Evolutionary conservation across 257 asterid genomes (phyloP).

Genomic region (Buddleja alternifolia): DNA sequence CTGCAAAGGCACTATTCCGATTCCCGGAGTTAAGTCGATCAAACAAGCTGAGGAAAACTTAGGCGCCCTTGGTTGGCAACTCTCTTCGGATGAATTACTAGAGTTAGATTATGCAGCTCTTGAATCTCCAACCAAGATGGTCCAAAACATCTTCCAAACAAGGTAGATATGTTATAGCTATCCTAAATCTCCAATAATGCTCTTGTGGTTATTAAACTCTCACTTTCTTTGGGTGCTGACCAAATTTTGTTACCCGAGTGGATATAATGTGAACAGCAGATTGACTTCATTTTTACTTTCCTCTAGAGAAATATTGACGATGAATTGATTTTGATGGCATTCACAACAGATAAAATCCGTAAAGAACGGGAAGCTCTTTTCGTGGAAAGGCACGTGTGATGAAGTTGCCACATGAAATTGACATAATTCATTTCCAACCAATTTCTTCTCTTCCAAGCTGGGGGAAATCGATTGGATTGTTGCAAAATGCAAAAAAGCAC

Average conservation of each 20-base stretch:
- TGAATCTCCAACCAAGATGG: slow-evolving; percentile 76
- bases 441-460: too few species aligned
- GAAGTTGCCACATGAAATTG: not conserved
- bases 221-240: not conserved
- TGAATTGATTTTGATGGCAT: not conserved
- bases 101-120: slow-evolving; percentile 72
- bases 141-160: slow-evolving; percentile 90
- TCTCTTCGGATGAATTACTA: slow-evolving; percentile 62
- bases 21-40: slow-evolving; percentile 83
- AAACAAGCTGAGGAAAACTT: slow-evolving; percentile 81
- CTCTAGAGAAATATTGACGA: not conserved
- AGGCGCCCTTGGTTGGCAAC: slow-evolving; percentile 97
- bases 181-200: not conserved
- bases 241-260: too few species aligned
- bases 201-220: not conserved
- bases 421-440: not conserved
- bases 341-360: slow-evolving; percentile 1
- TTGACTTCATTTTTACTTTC: not conserved
- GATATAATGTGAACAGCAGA: too few species aligned
- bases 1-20: slow-evolving; percentile 80
- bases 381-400: not conserved
- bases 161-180: slow-evolving; percentile 29
- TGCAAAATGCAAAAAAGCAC: too few species aligned
- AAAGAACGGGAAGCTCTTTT: not conserved
- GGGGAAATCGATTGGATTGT: too few species aligned